Conservation (phyloP, 2,329 filamentous ascomycete genomes). For the Elsinoe fawcettii region DNA sequence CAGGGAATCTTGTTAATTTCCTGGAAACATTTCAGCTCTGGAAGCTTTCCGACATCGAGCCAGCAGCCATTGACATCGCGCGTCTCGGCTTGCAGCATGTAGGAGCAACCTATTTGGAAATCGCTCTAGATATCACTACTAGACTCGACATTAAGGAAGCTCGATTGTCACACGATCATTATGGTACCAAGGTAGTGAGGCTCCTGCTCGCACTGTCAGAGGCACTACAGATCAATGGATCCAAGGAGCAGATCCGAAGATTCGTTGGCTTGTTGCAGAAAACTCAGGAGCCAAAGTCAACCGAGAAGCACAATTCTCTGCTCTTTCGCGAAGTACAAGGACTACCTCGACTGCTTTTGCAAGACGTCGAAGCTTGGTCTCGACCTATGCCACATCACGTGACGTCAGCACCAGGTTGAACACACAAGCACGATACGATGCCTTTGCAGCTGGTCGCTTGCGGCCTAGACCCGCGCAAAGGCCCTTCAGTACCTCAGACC, state of each 20-base stretch:
- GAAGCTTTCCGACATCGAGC: neutral
- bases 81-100: neutral
- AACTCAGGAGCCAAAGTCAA: neutral
- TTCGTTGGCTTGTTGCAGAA: neutral
- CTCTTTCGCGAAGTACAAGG: neutral
- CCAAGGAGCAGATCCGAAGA: neutral
- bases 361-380: constrained; percentile 1
- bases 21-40: constrained; percentile 5
- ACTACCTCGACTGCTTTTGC: neutral
- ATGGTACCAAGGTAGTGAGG: constrained; percentile 7
- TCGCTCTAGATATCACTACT: neutral
- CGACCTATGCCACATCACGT: neutral
- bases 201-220: constrained; percentile 6
- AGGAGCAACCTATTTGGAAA: neutral
- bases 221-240: constrained; percentile 1
- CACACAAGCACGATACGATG: no score
- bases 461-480: no score
- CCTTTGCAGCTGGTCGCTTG: no score
- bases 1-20: neutral
- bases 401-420: neutral
- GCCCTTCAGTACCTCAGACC: neutral
- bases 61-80: neutral
- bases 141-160: neutral
- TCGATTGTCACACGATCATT: neutral
- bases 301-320: neutral